A percentile compares a stretch with the other conserved stretches of the same genome.
phyloP scores from a whole-genome alignment of 148 eudicot genomes.

The Gaultheria prostrata region DNA sequence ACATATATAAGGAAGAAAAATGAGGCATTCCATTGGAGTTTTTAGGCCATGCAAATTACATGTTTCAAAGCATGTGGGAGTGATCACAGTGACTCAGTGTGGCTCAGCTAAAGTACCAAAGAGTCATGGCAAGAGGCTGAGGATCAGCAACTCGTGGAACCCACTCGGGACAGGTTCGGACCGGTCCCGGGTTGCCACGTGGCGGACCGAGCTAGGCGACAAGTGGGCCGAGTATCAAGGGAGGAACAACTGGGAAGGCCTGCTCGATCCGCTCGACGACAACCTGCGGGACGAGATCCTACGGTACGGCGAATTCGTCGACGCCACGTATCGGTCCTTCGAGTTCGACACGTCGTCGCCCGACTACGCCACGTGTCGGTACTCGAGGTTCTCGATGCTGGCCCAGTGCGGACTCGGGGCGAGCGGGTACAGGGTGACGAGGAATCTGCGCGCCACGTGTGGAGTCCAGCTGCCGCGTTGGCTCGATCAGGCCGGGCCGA shows the following conservation, averaged over 20 bases:
- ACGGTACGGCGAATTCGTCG: slow-evolving; percentile 18
- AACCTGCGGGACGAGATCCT: slow-evolving; percentile 11
- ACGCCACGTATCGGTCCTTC: slow-evolving; percentile 9
- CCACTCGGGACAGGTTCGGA: background rate
- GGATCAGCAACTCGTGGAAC: slow-evolving; percentile 8
- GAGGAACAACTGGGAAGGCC: slow-evolving; percentile 15
- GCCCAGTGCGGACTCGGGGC: background rate
- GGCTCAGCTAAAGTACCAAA: background rate
- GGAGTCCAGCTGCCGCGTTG: slow-evolving; percentile 13
- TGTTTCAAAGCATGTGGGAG: background rate
- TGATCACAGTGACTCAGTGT: background rate
- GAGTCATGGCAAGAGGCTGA: background rate
- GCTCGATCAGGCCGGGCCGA: background rate
- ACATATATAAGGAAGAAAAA: background rate
- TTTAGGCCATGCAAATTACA: background rate
- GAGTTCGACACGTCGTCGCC: slow-evolving; percentile 14
- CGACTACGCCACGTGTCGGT: background rate
- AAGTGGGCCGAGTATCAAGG: slow-evolving; percentile 14
- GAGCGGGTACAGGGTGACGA: slow-evolving; percentile 11
- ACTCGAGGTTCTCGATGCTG: slow-evolving; percentile 6
- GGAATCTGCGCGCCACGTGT: slow-evolving; percentile 11
- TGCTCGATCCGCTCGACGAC: slow-evolving; percentile 13
- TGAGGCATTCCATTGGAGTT: slow-evolving; percentile 13
- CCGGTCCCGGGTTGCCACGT: background rate
- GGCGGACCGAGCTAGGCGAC: slow-evolving; percentile 1